Conservation (phyloP, 1,284 basidiomycete species). For the Puccinia polysora region DNA sequence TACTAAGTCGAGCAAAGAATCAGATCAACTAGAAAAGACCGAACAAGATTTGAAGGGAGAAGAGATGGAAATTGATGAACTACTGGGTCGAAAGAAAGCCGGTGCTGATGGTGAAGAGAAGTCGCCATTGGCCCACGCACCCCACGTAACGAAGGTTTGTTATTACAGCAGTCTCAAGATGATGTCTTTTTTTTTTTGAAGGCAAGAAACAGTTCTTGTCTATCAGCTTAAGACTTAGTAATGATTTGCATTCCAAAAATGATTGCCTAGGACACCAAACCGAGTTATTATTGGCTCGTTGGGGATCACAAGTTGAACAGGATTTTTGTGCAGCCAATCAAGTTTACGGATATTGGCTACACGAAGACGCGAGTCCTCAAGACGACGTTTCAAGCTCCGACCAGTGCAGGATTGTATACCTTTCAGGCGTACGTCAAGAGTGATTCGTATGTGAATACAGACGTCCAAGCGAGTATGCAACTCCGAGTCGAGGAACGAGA, state of each 20-base stretch:
- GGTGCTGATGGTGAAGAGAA: slow-evolving; percentile 56
- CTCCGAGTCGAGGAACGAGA: slow-evolving; percentile 61
- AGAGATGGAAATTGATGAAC: slow-evolving; percentile 65
- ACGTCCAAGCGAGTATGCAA: slow-evolving; percentile 71
- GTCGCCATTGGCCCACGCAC: slow-evolving; percentile 75
- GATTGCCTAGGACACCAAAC: slow-evolving; percentile 64
- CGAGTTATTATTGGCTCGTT: slow-evolving; percentile 78
- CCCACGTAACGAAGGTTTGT: slow-evolving; percentile 78
- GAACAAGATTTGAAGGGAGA: slow-evolving; percentile 57
- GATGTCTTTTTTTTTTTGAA: background rate
- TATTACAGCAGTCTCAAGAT: too few relatives aligned
- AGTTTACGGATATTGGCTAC: slow-evolving; percentile 64
- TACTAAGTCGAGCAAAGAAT: slow-evolving; percentile 5
- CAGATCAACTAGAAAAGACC: slow-evolving; percentile 12
- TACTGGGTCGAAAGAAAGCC: slow-evolving; percentile 64
- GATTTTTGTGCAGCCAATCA: slow-evolving; percentile 83
- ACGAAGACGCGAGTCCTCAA: slow-evolving; percentile 75
- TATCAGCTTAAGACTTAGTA: slow-evolving; percentile 32
- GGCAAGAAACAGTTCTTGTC: background rate
- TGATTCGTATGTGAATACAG: slow-evolving; percentile 70
- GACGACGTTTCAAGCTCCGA: slow-evolving; percentile 91
- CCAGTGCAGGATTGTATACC: slow-evolving; percentile 73
- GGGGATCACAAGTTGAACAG: slow-evolving; percentile 85
- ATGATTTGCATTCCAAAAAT: too few relatives aligned
- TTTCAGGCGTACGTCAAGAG: slow-evolving; percentile 82